phyloP scores from a whole-genome alignment of 768 basidiomycete species.

The Tylopilus plumbeoviolaceoides region DNA sequence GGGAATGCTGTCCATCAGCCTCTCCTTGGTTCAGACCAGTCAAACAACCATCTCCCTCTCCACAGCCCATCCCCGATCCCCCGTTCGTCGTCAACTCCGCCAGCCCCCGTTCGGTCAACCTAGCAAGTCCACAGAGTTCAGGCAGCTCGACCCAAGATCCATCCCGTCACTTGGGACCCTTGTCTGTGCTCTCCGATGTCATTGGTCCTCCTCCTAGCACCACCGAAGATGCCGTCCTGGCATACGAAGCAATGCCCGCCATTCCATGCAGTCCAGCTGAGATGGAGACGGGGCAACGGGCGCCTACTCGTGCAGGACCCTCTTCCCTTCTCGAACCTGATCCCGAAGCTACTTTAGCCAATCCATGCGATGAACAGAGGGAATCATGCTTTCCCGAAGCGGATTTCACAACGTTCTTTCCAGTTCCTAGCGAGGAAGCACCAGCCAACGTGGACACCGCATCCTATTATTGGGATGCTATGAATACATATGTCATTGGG shows the following conservation, averaged over 20 bases:
- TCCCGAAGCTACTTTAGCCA: slow-evolving; percentile 2
- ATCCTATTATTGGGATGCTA: slow-evolving; percentile 12
- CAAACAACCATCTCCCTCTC: not conserved
- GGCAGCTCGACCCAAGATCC: slow-evolving; percentile 37
- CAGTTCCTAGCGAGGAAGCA: not conserved
- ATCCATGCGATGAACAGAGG: not conserved
- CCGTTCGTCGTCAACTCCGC: slow-evolving; percentile 29
- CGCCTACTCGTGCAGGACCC: not conserved
- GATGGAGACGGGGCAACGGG: not conserved
- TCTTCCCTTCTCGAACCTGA: slow-evolving; percentile 1
- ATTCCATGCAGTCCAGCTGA: not conserved
- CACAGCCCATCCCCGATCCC: slow-evolving; percentile 12
- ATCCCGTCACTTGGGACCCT: slow-evolving; percentile 55
- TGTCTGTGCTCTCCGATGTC: slow-evolving; percentile 61
- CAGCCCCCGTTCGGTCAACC: slow-evolving; percentile 33
- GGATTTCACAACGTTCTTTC: not conserved
- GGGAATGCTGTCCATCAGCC: slow-evolving; percentile 40
- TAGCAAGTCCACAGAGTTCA: slow-evolving; percentile 4
- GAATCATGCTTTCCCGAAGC: not conserved
- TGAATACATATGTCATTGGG: slow-evolving; percentile 1
- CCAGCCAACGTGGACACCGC: not conserved
- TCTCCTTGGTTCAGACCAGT: slow-evolving; percentile 32
- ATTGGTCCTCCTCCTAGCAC: slow-evolving; percentile 45
- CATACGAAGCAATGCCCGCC: not conserved
- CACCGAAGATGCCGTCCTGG: not conserved